Evolutionary conservation across 352 stramenopile genomes (phyloP), one percentile per base, ranked within the genome.

Genomic region (Pythium dissotocum): DNA sequence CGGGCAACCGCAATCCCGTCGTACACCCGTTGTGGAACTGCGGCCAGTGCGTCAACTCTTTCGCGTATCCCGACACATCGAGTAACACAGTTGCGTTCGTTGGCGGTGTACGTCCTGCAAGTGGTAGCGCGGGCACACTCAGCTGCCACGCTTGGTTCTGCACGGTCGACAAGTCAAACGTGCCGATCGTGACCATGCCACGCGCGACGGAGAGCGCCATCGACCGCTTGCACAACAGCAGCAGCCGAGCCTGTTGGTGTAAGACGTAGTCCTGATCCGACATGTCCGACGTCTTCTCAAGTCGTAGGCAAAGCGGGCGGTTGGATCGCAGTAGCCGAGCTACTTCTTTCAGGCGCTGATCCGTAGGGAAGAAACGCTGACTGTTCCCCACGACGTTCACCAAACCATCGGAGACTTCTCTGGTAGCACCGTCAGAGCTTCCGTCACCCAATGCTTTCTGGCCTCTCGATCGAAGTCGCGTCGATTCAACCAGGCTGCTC

Each of bases 11-110:
- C 26, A 99, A 80, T 6, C 93, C 96, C n/a, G 95, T 97, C 6
- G 97, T 97, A 40, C 98, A 98, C 26, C 97, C 98, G 71, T 99
- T 99, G 76, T 99, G 97, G 78, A 99, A 99, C 69, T 99, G 93
- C 28, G 97, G 95, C 97, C 98, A 99, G 61, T 98, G 82, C 8
- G 87, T 97, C 52, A 98, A 77, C 44, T 99, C 97, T 63, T 94
- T 93, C 2, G 81, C 79, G 58, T 92, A 88, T 9, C 85, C 86
- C 24, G 88, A 95, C 9, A 97, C 81, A 70, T 99, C 97, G 18
- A 99, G 83, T 18, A 90, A 80, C 32, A 99, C 82, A 16, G 86
- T 94, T 5, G 90, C 90, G 77, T 99, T 99, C 18, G 90, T 88
- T 16, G 97, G 97, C 55, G 97, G 96, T 16, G 98, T 96, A 49